Conservation (phyloP, 2,329 filamentous ascomycete genomes). For the Sclerotinia subarctica region DNA sequence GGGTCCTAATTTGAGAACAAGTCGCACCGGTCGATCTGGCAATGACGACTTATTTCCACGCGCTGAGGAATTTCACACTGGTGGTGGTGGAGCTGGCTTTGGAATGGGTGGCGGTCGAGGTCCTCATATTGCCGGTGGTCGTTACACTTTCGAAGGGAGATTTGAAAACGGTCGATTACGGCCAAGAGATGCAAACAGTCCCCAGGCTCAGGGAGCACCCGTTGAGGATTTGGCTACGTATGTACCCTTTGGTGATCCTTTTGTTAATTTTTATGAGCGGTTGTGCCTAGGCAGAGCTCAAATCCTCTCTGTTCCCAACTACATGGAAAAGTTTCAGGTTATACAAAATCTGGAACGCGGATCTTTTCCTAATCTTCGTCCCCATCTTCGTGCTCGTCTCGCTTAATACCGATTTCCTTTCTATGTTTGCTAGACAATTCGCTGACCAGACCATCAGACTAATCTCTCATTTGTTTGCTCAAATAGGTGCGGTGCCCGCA, state of each 20-base stretch:
- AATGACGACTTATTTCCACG: slow-evolving; percentile 34
- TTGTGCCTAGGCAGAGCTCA: neutral
- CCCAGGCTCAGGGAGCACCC: slow-evolving; percentile 47
- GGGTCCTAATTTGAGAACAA: slow-evolving; percentile 36
- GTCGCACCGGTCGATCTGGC: slow-evolving; percentile 36
- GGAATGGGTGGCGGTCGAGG: slow-evolving; percentile 21
- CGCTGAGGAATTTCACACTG: slow-evolving; percentile 25
- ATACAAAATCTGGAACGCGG: neutral
- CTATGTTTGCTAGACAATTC: slow-evolving; percentile 29
- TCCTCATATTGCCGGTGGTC: slow-evolving; percentile 30
- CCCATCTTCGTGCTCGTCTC: slow-evolving; percentile 21
- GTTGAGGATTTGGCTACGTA: slow-evolving; percentile 49
- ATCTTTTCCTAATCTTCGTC: slow-evolving; percentile 20
- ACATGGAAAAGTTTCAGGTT: neutral
- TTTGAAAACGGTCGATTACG: slow-evolving; percentile 38
- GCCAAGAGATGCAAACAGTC: slow-evolving; percentile 50
- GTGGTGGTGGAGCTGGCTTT: slow-evolving; percentile 21
- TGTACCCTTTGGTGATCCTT: slow-evolving; percentile 32
- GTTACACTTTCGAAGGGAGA: slow-evolving; percentile 37
- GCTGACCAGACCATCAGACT: slow-evolving; percentile 36
- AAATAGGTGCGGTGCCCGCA: slow-evolving; percentile 21
- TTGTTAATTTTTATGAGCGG: neutral
- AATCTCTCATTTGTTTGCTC: slow-evolving; percentile 33
- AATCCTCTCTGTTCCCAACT: neutral
- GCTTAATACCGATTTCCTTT: slow-evolving; percentile 26